These are phyloP conservation scores for Fusarium albidum DNA, from an alignment of 2,329 filamentous ascomycete genomes.

Conservation along the genomic window DNA sequence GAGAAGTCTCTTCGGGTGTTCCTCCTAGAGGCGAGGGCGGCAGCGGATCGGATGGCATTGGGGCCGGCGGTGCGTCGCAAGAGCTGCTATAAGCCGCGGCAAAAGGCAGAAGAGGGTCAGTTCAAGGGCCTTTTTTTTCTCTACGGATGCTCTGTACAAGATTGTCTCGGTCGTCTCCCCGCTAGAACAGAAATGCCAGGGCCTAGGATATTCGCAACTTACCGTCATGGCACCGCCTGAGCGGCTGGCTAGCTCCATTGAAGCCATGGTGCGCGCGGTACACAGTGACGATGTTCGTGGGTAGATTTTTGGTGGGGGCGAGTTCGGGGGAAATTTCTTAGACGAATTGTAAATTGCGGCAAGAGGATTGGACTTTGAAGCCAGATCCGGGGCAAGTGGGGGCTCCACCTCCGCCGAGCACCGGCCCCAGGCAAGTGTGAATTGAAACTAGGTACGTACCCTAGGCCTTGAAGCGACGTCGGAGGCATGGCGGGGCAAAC, in stretches of 20 bases:
- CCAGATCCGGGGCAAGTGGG: constrained; percentile 39
- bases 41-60: constrained; percentile 40
- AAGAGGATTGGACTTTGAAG: constrained; percentile 45
- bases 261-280: constrained; percentile 52
- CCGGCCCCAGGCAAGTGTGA: constrained; percentile 23
- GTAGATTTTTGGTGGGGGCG: constrained; percentile 36
- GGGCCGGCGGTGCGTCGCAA: constrained; percentile 45
- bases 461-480: too few relatives aligned
- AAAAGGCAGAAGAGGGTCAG: constrained; percentile 18
- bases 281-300: constrained; percentile 25
- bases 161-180: neutral
- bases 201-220: constrained; percentile 21
- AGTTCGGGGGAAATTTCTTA: constrained; percentile 42
- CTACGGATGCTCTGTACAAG: too few relatives aligned
- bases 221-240: constrained; percentile 59
- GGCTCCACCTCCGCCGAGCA: constrained; percentile 32
- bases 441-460: neutral
- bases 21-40: constrained; percentile 41
- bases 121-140: constrained; percentile 1
- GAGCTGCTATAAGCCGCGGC: constrained; percentile 45
- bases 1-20: constrained; percentile 50
- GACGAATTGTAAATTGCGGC: constrained; percentile 45
- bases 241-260: constrained; percentile 59
- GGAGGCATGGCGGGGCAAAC: too few relatives aligned
- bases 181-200: neutral